Conservation (phyloP, 306 rosid genomes). For the Lotus japonicus region DNA sequence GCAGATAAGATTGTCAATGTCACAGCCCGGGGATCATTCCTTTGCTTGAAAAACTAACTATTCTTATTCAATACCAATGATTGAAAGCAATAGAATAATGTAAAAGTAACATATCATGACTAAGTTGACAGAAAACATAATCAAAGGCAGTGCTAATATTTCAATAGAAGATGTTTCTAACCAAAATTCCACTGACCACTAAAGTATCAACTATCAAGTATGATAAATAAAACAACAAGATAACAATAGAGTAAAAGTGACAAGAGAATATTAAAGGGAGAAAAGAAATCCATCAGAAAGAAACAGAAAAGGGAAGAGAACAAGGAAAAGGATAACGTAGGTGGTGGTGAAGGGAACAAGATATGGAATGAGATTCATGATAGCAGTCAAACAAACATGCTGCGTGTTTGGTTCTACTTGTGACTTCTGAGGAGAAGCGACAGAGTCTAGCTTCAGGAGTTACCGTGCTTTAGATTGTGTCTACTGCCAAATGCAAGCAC, state of each 20-base stretch:
- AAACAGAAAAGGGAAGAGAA: background rate
- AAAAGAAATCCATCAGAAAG: background rate
- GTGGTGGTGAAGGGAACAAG: background rate
- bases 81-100: background rate
- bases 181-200: background rate
- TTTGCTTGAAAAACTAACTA: background rate
- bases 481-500: too few relatives aligned
- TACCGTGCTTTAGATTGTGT: too few relatives aligned
- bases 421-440: too few relatives aligned
- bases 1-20: background rate
- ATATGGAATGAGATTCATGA: background rate
- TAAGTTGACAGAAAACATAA: background rate
- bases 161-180: background rate
- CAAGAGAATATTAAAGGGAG: background rate
- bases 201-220: background rate
- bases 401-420: too few relatives aligned
- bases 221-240: background rate
- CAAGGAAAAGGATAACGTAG: background rate
- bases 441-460: too few relatives aligned
- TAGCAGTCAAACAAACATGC: background rate
- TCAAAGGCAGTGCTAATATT: background rate
- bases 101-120: background rate
- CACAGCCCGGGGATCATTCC: background rate
- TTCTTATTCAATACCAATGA: background rate
- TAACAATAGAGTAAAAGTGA: background rate